Conservation (phyloP, 805 yeast species). For the Kodamaea kaohsiungensis region DNA sequence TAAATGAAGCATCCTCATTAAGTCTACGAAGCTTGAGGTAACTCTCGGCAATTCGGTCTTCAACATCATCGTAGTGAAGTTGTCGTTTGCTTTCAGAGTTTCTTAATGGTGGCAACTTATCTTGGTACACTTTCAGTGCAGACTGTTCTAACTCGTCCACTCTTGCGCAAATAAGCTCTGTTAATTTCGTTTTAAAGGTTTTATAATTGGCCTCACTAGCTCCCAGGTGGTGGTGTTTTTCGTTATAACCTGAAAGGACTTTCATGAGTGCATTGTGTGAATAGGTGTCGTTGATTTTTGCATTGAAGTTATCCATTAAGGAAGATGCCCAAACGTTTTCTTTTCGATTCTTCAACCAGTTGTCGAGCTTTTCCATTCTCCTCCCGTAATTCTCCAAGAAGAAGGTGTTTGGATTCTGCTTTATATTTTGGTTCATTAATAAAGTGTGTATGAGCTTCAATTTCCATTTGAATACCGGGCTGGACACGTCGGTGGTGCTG, state of each 20-base stretch:
- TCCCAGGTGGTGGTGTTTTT: background rate
- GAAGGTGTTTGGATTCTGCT: constrained; percentile 14
- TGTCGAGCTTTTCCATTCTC: constrained; percentile 22
- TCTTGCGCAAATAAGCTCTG: constrained; percentile 26
- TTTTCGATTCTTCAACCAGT: constrained; percentile 23
- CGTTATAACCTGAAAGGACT: background rate
- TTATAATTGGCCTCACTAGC: constrained; percentile 23
- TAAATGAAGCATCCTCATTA: constrained; percentile 35
- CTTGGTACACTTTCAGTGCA: constrained; percentile 14
- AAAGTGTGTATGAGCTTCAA: constrained; percentile 28
- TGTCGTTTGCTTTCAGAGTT: constrained; percentile 33
- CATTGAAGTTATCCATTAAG: constrained; percentile 22
- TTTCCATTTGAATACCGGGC: constrained; percentile 34
- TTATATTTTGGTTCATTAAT: constrained; percentile 21
- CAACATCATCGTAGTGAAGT: constrained; percentile 32
- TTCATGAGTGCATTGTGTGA: constrained; percentile 27
- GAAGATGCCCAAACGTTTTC: constrained; percentile 13
- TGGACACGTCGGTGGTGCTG: constrained; percentile 15
- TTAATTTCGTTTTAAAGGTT: constrained; percentile 27
- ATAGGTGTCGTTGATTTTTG: constrained; percentile 16
- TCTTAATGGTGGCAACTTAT: constrained; percentile 24
- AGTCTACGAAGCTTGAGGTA: constrained; percentile 33
- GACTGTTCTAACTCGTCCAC: constrained; percentile 21
- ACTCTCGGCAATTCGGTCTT: constrained; percentile 31
- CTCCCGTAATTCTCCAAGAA: constrained; percentile 29